phyloP scores from a whole-genome alignment of 208 protist genomes.

The Leishmania mexicana region DNA sequence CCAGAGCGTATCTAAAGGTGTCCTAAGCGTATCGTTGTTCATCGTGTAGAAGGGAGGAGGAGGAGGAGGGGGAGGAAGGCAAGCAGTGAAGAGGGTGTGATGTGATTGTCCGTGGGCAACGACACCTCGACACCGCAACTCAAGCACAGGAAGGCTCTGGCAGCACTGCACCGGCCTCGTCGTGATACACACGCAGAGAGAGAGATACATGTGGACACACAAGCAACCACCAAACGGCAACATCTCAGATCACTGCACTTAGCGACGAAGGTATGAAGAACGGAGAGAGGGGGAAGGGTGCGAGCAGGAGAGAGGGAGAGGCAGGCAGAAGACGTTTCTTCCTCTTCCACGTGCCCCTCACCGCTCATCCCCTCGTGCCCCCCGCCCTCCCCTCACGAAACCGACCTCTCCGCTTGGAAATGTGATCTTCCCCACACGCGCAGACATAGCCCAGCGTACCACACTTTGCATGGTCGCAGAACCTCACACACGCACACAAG shows the following conservation, averaged over 20 bases:
- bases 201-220: conserved; percentile 6
- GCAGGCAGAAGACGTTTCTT: neutral
- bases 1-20: conserved; percentile 27
- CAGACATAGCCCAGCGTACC: neutral
- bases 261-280: conserved; percentile 27
- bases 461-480: neutral
- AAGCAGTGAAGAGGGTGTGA: neutral
- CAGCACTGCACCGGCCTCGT: neutral
- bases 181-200: neutral
- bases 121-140: neutral
- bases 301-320: neutral
- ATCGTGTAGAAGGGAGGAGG: conserved; percentile 4
- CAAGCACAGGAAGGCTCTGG: neutral
- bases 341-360: neutral
- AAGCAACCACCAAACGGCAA: neutral
- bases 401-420: conserved; percentile 39
- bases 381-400: neutral
- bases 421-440: conserved; percentile 25
- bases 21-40: conserved; percentile 31
- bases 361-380: neutral
- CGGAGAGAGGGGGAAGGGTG: neutral
- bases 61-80: neutral
- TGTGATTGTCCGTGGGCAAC: neutral
- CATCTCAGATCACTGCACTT: conserved; percentile 45
- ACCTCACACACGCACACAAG: neutral